phyloP scores from a whole-genome alignment of 805 yeast genomes.

The Starmera caribaea region DNA sequence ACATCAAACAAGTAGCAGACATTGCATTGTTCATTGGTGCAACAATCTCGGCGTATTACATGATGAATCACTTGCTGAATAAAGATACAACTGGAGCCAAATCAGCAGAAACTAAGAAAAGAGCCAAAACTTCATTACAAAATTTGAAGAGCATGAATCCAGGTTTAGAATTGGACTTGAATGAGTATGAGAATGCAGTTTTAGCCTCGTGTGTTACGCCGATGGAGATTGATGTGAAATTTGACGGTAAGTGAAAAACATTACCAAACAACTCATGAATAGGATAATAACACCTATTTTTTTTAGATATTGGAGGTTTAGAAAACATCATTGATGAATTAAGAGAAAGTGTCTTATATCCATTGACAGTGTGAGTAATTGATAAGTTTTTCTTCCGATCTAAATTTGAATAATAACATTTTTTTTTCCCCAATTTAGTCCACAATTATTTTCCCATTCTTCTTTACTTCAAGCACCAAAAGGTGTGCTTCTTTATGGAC shows the following conservation, averaged over 20 bases:
- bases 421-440: conserved; percentile 26
- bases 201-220: conserved; percentile 77
- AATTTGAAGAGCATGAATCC: conserved; percentile 56
- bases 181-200: conserved; percentile 69
- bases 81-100: conserved; percentile 37
- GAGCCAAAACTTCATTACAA: conserved; percentile 46
- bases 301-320: conserved; percentile 75
- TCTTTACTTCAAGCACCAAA: conserved; percentile 84
- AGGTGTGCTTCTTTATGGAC: conserved; percentile 88
- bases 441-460: conserved; percentile 63
- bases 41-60: conserved; percentile 59
- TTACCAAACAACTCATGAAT: no score
- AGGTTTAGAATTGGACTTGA: conserved; percentile 39
- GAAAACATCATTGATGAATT: conserved; percentile 76
- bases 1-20: conserved; percentile 33
- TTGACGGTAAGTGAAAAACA: conserved; percentile 38
- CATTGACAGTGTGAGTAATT: conserved; percentile 42
- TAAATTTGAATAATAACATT: neutral
- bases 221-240: conserved; percentile 66
- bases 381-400: conserved; percentile 1
- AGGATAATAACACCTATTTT: neutral
- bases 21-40: conserved; percentile 48
- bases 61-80: conserved; percentile 34
- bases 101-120: conserved; percentile 51
- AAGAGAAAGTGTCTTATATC: conserved; percentile 81